Evolutionary conservation across 2,329 filamentous ascomycete species (phyloP), one percentile per base, ranked within the genome.

Genomic region (Neofusicoccum sp.): DNA sequence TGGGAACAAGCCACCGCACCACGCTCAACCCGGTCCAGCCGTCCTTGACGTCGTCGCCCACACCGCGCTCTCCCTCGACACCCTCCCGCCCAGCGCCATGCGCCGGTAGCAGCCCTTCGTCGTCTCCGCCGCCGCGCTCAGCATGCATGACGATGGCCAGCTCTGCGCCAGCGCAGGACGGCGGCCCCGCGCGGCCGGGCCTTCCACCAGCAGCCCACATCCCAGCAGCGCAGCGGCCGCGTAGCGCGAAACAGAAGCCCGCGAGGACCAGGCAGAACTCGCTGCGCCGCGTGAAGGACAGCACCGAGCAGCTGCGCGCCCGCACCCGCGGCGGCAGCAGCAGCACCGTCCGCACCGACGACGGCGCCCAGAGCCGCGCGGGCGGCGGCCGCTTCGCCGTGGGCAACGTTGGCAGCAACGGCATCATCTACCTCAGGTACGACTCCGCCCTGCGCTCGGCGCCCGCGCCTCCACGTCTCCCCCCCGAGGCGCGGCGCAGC

Each of bases 351-450:
- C 37, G 43, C 29, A 56, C 48, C 39, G 70, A 70, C 66, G 64
- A 70, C 71, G 61, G 72, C 71, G 41, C 66, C 67, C 44, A 50
- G 48, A 62, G 60, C 5, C 61, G 61, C 28, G 11, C 60, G 16
- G 52, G 52, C 14, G 56, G 56, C 11, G 74, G 76, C 29, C 72
- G 77, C 63, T 81, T 81, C 69, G 80, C 79, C 3, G 80, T 82
- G 33, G 77, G 76, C 34, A 81, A 81, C 68, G 77, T 82, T 56
- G 61, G 61, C 36, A 76, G 79, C 68, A 76, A 79, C 71, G 80
- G 80, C 64, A 77, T 78, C 60, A 76, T 82, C 60, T 82, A 81
- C 68, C 74, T 81, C 63, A 78, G 79, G 73, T 80, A 77, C 33
- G 48, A 71, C 29, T 48, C 47, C 52, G 62, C 33, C 29, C 48